Evolutionary conservation across 352 stramenopile species (phyloP), one percentile per base, ranked within the genome.

Genomic region (Blastocystis sp.): DNA sequence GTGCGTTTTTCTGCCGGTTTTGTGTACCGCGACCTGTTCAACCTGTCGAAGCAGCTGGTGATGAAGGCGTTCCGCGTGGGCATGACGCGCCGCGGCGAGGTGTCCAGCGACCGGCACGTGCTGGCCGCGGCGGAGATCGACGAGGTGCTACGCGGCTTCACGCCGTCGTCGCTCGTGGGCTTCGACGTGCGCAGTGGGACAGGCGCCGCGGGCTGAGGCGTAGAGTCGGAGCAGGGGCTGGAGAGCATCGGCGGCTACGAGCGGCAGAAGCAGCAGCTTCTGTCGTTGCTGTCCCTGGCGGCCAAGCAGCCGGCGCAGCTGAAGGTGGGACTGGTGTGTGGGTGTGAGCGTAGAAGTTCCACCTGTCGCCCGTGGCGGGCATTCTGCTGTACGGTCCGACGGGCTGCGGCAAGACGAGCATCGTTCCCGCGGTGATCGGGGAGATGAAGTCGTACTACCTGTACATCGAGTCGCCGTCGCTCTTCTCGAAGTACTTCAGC

Each of bases 401-500:
- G 1, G 92, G 92, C 0, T 95, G 92, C 61, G 93, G 93, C 48
- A 95, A 95, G 84, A 94, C 92, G 40, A 88, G 93, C n/a, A 90
- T 95, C 5, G 90, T 94, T n/a, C 90, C 92, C 53, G 90, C 90
- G 4, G 67, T 95, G 11, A 92, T 92, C 67, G 91, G 90, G 52
- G 91, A 91, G 79, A 91, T 91, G 3, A 89, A 91, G 34, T 91
- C 93, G 19, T 94, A 94, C 82, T 93, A 94, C 77, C 92, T 95
- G 10, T 93, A 91, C 28, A 92, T 95, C 10, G 60, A 95, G 92
- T 94, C 92, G 14, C 94, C 92, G 0, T 92, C 94, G 77, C 81
- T 95, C 61, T 89, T 95, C 11, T 95, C 92, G 77, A 94, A 94
- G 81, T 95, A 94, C 88, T 95, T 95, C 88, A 92, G 92, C 23